Evolutionary conservation across 2,329 filamentous ascomycete species (phyloP).

Genomic region (Colletotrichum sp.): DNA sequence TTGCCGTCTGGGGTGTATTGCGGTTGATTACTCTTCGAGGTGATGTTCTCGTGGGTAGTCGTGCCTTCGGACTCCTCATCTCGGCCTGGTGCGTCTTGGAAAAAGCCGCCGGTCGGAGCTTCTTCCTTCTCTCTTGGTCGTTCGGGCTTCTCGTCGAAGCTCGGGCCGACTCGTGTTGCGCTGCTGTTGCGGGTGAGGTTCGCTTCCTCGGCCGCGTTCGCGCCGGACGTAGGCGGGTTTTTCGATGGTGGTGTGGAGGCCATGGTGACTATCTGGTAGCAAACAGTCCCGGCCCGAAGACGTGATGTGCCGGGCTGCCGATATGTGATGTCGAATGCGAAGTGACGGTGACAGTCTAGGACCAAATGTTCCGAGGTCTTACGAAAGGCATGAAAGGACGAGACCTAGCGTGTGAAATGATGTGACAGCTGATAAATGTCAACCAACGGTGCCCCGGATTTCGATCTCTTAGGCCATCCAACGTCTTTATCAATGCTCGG

Average conservation of each 20-base stretch:
- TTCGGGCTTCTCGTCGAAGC: neutral
- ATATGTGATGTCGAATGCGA: neutral
- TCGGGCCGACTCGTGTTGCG: neutral
- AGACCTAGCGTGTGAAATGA: neutral
- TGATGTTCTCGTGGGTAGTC: neutral
- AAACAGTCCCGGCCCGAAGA: neutral
- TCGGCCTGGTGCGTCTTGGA: neutral
- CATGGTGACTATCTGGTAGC: neutral
- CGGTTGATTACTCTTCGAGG: neutral
- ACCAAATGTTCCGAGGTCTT: neutral
- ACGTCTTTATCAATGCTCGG: neutral
- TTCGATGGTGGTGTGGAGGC: neutral
- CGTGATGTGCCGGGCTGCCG: neutral
- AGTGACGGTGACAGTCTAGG: neutral
- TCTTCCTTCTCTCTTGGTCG: neutral
- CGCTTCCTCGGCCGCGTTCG: neutral
- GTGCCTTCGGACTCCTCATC: slow-evolving; percentile 5
- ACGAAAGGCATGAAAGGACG: neutral
- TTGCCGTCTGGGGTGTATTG: slow-evolving; percentile 31
- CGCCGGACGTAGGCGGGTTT: neutral
- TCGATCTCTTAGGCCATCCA: neutral
- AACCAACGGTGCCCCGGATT: neutral
- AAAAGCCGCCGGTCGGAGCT: neutral
- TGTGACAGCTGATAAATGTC: neutral
- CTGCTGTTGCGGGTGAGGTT: slow-evolving; percentile 1